Percentiles rank a stretch among this genome's conserved stretches.
Evolutionary conservation across 106 monocot genomes (phyloP).

Genomic region (Narthecium ossifragum): DNA sequence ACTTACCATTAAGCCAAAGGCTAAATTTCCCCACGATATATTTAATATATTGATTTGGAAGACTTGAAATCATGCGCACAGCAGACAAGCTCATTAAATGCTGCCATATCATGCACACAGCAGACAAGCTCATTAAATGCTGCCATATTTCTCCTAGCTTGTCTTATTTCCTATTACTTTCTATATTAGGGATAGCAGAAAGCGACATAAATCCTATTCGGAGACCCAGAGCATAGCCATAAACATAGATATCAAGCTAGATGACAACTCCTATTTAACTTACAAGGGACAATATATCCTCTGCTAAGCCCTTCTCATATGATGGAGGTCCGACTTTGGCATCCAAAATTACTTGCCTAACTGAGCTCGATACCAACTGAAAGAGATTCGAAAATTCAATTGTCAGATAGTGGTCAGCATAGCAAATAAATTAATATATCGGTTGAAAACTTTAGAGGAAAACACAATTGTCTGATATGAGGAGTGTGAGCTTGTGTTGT

Average conservation of each 20-base stretch:
- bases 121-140: neutral
- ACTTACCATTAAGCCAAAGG: no score
- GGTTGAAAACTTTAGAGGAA: no score
- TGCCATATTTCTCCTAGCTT: no score
- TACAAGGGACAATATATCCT: slow-evolving; percentile 69
- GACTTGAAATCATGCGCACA: no score
- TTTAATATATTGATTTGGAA: no score
- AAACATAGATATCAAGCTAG: neutral
- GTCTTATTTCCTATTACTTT: neutral
- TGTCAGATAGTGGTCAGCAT: no score
- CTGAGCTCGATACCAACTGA: slow-evolving; percentile 72
- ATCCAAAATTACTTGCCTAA: slow-evolving; percentile 87
- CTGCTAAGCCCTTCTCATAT: slow-evolving; percentile 71
- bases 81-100: neutral
- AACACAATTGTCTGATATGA: no score
- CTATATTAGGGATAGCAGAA: neutral
- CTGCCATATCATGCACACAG: neutral
- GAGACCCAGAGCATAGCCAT: neutral
- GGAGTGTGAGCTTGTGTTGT: no score
- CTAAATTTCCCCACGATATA: no score
- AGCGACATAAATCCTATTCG: neutral
- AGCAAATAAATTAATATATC: no score
- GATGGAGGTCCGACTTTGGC: slow-evolving; percentile 91
- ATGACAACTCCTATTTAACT: slow-evolving; percentile 15
- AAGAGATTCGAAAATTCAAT: slow-evolving; percentile 13